Evolutionary conservation across 2,329 filamentous ascomycete species (phyloP).

Genomic region (Colletotrichum lupini): DNA sequence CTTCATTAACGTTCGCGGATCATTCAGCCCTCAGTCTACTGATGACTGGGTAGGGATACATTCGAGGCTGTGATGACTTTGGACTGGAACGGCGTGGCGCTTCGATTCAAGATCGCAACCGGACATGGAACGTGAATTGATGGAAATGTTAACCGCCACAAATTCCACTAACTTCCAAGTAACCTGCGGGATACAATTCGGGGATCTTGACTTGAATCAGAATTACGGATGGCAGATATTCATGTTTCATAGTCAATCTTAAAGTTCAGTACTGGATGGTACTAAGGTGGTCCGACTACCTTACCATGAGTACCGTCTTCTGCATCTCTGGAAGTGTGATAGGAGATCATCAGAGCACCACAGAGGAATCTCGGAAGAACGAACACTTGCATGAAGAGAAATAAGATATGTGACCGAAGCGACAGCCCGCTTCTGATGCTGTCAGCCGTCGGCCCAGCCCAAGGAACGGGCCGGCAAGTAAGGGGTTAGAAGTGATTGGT

Average conservation of each 20-base stretch:
- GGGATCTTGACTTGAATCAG: neutral
- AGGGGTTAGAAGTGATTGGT: neutral
- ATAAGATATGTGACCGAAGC: neutral
- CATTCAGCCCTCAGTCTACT: neutral
- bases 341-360: neutral
- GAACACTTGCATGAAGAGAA: neutral
- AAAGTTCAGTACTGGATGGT: neutral
- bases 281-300: neutral
- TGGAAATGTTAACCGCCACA: neutral
- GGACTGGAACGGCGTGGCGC: slow-evolving; percentile 5
- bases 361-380: neutral
- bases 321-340: neutral
- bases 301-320: no score
- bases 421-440: neutral
- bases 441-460: neutral
- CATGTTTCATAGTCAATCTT: neutral
- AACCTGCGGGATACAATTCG: neutral
- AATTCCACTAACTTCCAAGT: no score
- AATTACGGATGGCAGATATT: neutral
- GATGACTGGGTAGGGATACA: neutral
- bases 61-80: neutral
- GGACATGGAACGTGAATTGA: neutral
- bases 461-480: neutral
- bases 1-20: neutral
- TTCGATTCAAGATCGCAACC: neutral